Base-by-base conservation (phyloP, 306 rosid species). In the Delonix regia region DNA sequence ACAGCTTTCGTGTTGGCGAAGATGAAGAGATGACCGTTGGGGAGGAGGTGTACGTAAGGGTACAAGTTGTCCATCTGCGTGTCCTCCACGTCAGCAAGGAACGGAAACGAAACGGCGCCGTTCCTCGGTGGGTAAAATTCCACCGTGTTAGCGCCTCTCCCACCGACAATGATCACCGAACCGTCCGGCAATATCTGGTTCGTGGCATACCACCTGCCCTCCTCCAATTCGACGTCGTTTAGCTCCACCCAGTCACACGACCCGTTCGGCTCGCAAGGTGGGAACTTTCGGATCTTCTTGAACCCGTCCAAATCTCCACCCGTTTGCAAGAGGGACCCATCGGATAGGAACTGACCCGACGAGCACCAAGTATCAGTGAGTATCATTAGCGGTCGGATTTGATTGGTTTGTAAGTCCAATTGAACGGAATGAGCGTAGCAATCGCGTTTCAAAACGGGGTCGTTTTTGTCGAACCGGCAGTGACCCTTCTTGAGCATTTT, bases 281-380 rank as follows among this genome's bases (percentile, higher is more conserved):
- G 27, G 55, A 94, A 86, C 30, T 82, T 90, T 2, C 98, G 86
- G 78, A 92, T 79, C 88, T 90, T 94, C 42, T 70, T 84, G 0
- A 85, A 12, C 13, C 98, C 98, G 84, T 92, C 98, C 16, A 82
- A 12, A 69, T 85, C 98, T 1, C 98, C 98, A 0, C 98, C 98
- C 9, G 97, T 90, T 30, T 92, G 97, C 11, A 94, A 42, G 4
- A 94, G 89, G 0, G 97, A 77, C 1, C 98, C 97, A 77, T 94
- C 82, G 0, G 98, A 90, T 66, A 94, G 92, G 69, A 94, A 94
- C 75, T 90, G 94, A 0, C 97, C 98, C 9, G 98, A 92, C 0
- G 98, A 94, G 88, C 98, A 94, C 98, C 98, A 94, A 1, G 98
- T 94, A 83, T 94, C 98, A 8, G 98, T 90, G 60, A 85, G 86